Evolutionary conservation across 768 basidiomycete genomes (phyloP).

Genomic region (Omphalotus guepiniiformis): DNA sequence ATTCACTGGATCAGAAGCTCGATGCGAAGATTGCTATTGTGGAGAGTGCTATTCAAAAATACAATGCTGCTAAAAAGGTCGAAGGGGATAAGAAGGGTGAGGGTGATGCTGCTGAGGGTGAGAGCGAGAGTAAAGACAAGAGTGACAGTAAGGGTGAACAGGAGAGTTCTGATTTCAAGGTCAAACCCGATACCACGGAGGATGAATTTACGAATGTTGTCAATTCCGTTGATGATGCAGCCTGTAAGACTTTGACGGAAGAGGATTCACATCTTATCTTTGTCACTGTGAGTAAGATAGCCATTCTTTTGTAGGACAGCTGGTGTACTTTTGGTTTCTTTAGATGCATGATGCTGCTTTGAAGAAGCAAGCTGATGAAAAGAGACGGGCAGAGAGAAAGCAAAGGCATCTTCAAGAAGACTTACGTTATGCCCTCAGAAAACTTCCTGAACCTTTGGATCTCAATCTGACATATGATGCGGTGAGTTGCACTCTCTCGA

Average conservation of each 20-base stretch:
- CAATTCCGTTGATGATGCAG: constrained; percentile 50
- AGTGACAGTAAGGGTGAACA: constrained; percentile 2
- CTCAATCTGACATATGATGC: constrained; percentile 74
- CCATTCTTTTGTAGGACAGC: too few species aligned
- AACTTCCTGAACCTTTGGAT: constrained; percentile 79
- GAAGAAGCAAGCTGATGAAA: constrained; percentile 82
- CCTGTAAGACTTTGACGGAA: constrained; percentile 40
- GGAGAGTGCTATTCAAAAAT: constrained; percentile 53
- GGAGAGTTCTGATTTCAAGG: constrained; percentile 27
- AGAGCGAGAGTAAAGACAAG: constrained; percentile 19
- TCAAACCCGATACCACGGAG: constrained; percentile 57
- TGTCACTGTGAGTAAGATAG: constrained; percentile 55
- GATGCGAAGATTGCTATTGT: constrained; percentile 73
- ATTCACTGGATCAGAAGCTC: constrained; percentile 80
- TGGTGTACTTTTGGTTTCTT: constrained; percentile 1
- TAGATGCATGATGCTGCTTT: constrained; percentile 71
- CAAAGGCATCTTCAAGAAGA: constrained; percentile 92
- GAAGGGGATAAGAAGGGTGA: constrained; percentile 27
- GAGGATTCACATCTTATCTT: constrained; percentile 58
- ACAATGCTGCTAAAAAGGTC: constrained; percentile 35
- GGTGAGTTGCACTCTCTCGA: constrained; percentile 38
- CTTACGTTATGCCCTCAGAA: constrained; percentile 91
- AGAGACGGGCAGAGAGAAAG: constrained; percentile 76
- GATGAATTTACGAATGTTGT: constrained; percentile 60
- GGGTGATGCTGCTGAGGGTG: constrained; percentile 16